Base-by-base conservation (phyloP, 2,329 filamentous ascomycete genomes). In the Aspergillus thermomutatus region DNA sequence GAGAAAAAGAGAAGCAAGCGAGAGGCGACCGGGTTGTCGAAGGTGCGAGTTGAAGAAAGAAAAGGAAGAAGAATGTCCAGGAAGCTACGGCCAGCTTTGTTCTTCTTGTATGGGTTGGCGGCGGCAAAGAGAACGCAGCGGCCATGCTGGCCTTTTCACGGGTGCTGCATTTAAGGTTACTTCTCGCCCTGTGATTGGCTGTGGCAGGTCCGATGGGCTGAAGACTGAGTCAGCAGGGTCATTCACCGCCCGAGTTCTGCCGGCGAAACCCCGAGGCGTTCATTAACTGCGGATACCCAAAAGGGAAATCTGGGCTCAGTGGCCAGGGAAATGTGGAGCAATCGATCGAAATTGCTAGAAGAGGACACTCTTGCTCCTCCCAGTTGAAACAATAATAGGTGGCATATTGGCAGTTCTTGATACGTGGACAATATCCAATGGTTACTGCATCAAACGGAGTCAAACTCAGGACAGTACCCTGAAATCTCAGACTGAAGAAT, bases 91-190 rank as follows among this genome's bases (percentile, higher is more conserved):
- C 47, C 55, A 56, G 59, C 57, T 65, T 60, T 58, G 21, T 26
- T 58, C 56, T 64, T 66, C 69, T 72, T 73, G 68, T 71, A 73
- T 69, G 63, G 64, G 59, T 52, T 56, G 54, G 59, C 28, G 58
- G 63, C 63, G 63, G 65, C 66, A 60, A 65, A 68, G 60, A 58
- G 64, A 59, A 59, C 65, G 60, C 66, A 70, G 69, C 70, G 71
- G 72, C 74, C 73, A 77, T 71, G 68, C 69, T 77, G 75, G 73
- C 75, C 75, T 77, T 76, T 77, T 77, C 73, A 58, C 55, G 50
- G 49, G 43, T 43, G 27, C 27, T 50, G 53, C 57, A 62, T 67
- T 66, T 69, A 66, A 71, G 72, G 71, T 71, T 73, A 77, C 72
- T 77, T 59, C 67, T 72, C 68, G 63, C 19, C 8, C 40, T 28